Base-by-base conservation (phyloP, 1,284 basidiomycete species). In the Uromyces viciae-fabae region DNA sequence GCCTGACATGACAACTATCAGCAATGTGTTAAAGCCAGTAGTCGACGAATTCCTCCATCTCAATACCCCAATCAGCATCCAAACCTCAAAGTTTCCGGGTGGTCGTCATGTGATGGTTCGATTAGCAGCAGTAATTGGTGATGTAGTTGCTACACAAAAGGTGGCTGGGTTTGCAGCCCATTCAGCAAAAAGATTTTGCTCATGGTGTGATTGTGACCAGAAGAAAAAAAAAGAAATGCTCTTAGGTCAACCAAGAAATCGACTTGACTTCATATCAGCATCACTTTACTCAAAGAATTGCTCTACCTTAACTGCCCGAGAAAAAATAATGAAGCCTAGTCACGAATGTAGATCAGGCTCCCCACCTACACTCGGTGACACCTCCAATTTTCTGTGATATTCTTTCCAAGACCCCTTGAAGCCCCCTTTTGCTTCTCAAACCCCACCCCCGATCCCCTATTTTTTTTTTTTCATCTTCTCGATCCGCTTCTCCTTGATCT, bases 121-220 rank as follows among this genome's bases (percentile, higher is more conserved):
- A 31, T 58, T 76, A 25, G 36, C 25, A 40, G 56, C 42, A 3
- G 22, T 76, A 25, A 36, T 62, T 76, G 74, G 74, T 43, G 74
- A 76, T 49, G 42, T 76, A 3, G 74, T 76, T 64, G 74, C 74
- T 28, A 76, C 56, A 9, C 74, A 76, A 56, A 76, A 76, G 58
- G 58, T 76, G 7, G 74, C 58, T 40, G 74, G 56, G 1, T 76
- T 76, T 40, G n/a, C 60, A 9, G 62, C 74, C 1, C 74, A 76
- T 31, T 76, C 74, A 38, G 60, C 3, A 7, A 60, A 14, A 28
- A 4, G 22, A 25, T 60, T 60, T 31, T 76, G 36, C 58, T 76
- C 56, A 49, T 49, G 46, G 46, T 49, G 46, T 49, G 46, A 49
- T 49, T 49, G 46, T 22, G 22, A 49, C 22, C 46, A 49, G 46